phyloP scores from a whole-genome alignment of 2,329 filamentous ascomycete species.

The Xylariomycetidae sp. region DNA sequence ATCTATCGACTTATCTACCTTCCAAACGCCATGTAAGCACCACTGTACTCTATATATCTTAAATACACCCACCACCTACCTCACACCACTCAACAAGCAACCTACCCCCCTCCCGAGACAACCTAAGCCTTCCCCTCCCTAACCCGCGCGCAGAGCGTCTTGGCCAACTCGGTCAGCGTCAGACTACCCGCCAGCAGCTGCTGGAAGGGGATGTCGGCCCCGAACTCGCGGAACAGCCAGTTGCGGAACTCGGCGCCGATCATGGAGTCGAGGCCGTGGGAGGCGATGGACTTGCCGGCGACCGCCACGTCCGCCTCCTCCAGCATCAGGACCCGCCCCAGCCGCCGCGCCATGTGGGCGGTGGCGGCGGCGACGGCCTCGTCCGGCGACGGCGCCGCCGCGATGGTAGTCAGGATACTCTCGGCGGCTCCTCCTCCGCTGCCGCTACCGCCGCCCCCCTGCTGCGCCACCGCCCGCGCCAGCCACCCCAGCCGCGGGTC shows the following conservation, averaged over 20 bases:
- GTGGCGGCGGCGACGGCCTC: conserved; percentile 7
- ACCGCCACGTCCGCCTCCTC: conserved; percentile 14
- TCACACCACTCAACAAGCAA: too few species aligned
- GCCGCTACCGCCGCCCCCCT: background rate
- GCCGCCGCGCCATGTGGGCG: conserved; percentile 13
- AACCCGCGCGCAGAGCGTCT: background rate
- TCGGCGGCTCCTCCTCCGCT: background rate
- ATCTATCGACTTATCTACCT: too few species aligned
- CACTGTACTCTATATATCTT: background rate
- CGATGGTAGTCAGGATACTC: background rate
- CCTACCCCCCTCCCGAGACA: too few species aligned
- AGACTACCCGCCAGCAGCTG: conserved; percentile 28
- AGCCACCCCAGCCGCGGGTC: background rate
- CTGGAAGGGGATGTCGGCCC: conserved; percentile 33
- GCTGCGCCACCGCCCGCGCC: too few species aligned
- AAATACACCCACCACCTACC: background rate
- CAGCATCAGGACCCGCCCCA: conserved; percentile 20
- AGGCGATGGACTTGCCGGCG: conserved; percentile 19
- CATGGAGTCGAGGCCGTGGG: conserved; percentile 32
- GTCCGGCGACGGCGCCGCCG: conserved; percentile 1
- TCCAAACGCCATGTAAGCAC: too few species aligned
- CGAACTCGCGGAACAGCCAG: conserved; percentile 30
- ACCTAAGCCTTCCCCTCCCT: background rate
- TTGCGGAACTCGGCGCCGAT: conserved; percentile 30
- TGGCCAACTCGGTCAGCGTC: conserved; percentile 14